Percentiles rank a stretch among this genome's conserved stretches.
These are phyloP conservation scores for Eragrostis tef DNA, from an alignment of 202 grass and related monocot species.

Conservation along the genomic window DNA sequence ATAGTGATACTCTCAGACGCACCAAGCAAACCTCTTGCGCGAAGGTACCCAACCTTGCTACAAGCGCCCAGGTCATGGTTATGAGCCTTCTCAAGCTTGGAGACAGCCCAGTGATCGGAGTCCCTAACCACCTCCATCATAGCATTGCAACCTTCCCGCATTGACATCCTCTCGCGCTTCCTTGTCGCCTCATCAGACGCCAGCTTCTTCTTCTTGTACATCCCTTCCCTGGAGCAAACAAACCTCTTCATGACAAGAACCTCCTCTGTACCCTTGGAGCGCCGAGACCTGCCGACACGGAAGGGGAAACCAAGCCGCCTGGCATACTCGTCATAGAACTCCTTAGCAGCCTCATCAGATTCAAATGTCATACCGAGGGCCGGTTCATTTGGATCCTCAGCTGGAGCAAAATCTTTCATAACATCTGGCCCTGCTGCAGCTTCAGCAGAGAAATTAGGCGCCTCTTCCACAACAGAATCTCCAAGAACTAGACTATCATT, in stretches of 20 bases:
- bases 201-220: constrained; percentile 65
- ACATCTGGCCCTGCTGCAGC: constrained; percentile 24
- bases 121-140: constrained; percentile 97
- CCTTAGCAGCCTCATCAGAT: constrained; percentile 76
- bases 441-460: constrained; percentile 18
- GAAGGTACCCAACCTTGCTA: constrained; percentile 75
- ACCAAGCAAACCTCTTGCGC: constrained; percentile 58
- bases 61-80: constrained; percentile 74
- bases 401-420: constrained; percentile 46
- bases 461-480: constrained; percentile 33
- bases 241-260: constrained; percentile 95
- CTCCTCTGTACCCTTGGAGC: constrained; percentile 79
- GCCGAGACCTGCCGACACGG: constrained; percentile 69
- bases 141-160: constrained; percentile 94
- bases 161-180: constrained; percentile 81
- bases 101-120: constrained; percentile 68
- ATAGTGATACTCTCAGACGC: constrained; percentile 49
- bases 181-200: constrained; percentile 53
- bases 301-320: constrained; percentile 75
- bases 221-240: constrained; percentile 87
- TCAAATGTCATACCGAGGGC: constrained; percentile 72
- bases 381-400: constrained; percentile 60
- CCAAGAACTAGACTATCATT: constrained; percentile 52
- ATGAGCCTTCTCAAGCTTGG: constrained; percentile 91
- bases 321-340: constrained; percentile 86